phyloP scores from a whole-genome alignment of 2,329 filamentous ascomycete species.

The Neoscytalidium dimidiatum region DNA sequence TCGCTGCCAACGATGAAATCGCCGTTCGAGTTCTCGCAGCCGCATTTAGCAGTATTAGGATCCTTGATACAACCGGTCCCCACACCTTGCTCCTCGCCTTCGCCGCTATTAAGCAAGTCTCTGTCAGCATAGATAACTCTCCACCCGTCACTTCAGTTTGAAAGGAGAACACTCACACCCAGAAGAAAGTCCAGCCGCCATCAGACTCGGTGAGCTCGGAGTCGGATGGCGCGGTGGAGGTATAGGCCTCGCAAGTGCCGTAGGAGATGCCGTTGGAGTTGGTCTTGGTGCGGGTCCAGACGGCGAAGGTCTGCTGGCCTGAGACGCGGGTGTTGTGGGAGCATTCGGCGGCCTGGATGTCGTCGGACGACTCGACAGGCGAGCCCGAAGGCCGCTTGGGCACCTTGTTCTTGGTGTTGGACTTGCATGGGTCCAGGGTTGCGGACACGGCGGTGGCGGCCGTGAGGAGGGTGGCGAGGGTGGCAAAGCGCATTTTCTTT shows the following conservation, averaged over 20 bases:
- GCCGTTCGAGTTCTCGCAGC: slow-evolving; percentile 16
- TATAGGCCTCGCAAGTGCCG: slow-evolving; percentile 33
- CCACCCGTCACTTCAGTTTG: too few species aligned
- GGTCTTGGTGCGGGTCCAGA: slow-evolving; percentile 52
- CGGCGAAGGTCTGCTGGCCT: slow-evolving; percentile 40
- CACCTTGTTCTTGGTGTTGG: slow-evolving; percentile 40
- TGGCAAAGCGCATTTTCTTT: slow-evolving; percentile 8
- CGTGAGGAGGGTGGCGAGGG: slow-evolving; percentile 22
- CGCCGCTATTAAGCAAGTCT: slow-evolving; percentile 16
- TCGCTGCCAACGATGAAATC: neutral
- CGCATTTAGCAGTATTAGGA: slow-evolving; percentile 21
- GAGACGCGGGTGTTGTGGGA: slow-evolving; percentile 42
- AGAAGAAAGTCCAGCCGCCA: slow-evolving; percentile 11
- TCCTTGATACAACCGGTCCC: slow-evolving; percentile 32
- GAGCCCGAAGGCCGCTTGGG: slow-evolving; percentile 25
- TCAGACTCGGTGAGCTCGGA: neutral
- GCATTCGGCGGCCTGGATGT: slow-evolving; percentile 48
- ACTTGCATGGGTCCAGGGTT: slow-evolving; percentile 39
- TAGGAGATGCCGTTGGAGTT: slow-evolving; percentile 47
- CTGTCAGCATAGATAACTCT: slow-evolving; percentile 21
- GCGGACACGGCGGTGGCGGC: slow-evolving; percentile 26
- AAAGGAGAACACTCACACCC: slow-evolving; percentile 25
- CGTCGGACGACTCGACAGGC: slow-evolving; percentile 34
- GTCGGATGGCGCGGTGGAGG: neutral
- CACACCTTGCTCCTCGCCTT: slow-evolving; percentile 26